A percentile compares a stretch with the other conserved stretches of the same genome.
Conservation (phyloP, 768 basidiomycete species). For the Cystofilobasidium capitatum region DNA sequence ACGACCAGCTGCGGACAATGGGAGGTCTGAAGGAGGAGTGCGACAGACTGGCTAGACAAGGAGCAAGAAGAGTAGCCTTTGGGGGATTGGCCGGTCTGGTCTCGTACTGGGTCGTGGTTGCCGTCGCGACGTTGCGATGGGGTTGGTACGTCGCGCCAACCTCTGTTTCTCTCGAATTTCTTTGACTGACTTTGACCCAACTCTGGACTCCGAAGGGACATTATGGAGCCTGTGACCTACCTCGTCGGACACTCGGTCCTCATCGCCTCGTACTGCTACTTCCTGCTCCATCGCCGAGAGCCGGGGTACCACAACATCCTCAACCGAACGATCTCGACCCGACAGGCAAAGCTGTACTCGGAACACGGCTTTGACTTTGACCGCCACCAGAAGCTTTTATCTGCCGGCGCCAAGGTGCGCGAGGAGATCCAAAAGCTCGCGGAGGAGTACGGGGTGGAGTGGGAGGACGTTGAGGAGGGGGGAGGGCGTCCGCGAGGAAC, state of each 20-base stretch:
- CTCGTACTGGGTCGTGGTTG: constrained; percentile 57
- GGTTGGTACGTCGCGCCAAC: neutral
- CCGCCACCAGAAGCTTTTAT: neutral
- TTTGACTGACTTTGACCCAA: constrained; percentile 32
- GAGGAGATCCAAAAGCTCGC: constrained; percentile 10
- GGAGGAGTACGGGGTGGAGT: constrained; percentile 19
- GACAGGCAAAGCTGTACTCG: constrained; percentile 15
- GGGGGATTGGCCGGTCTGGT: constrained; percentile 54
- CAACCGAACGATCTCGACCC: neutral
- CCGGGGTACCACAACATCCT: constrained; percentile 1
- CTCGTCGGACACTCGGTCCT: constrained; percentile 17
- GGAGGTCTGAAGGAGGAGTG: constrained; percentile 51
- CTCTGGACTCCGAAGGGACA: constrained; percentile 50
- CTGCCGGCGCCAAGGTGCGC: constrained; percentile 3
- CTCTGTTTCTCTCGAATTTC: neutral
- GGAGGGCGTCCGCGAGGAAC: neutral
- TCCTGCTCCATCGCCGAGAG: constrained; percentile 5
- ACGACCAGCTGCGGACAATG: constrained; percentile 46
- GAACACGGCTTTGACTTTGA: constrained; percentile 17
- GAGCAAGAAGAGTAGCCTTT: constrained; percentile 51
- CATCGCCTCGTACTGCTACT: constrained; percentile 10
- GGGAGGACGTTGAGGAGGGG: constrained; percentile 1
- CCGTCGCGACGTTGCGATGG: constrained; percentile 48
- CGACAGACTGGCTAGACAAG: constrained; percentile 51
- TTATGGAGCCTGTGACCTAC: constrained; percentile 51